Evolutionary conservation across 106 monocot genomes (phyloP), one percentile per base, ranked within the genome.

Genomic region (Platanthera zijinensis): DNA sequence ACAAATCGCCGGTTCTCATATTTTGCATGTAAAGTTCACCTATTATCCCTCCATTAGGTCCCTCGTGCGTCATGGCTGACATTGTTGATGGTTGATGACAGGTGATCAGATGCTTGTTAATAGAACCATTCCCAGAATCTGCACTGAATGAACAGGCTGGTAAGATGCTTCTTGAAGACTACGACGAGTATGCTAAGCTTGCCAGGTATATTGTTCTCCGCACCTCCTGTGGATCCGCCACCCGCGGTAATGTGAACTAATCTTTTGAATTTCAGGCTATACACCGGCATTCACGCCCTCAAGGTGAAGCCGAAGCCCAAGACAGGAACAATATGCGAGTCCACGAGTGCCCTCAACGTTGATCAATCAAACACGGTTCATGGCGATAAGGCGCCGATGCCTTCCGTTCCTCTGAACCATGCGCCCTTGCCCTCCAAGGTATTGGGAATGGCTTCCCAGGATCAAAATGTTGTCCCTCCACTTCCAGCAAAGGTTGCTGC

Each of bases 91-190:
- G 48, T n/a, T 46, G 73, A 71, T 28, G 15, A 72, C 81, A 97
- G 96, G 96, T 97, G 9, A 86, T 97, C 9, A 86, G 96, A 78
- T 97, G 96, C 79, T 83, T 97, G 28, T 79, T 97, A 73, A 97
- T 97, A 69, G 93, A 97, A 82, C 96, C 93, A 13, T 97, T 97
- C 77, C 93, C 96, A 3, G 96, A 97, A 76, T 93, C 96, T 21
- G 91, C 93, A 14, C 86, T 97, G 48, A 97, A 97, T 78, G 96
- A 97, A 52, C 96, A 97, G 78, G 93, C 93, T 62, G 96, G 96
- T 14, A 97, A 97, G 70, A 84, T 97, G 89, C 73, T 97, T 76
- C 93, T 93, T 10, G 93, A 97, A 71, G 81, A 93, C 63, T 94
- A 97, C 22, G 87, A 93, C 47, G 91, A 91, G 50, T 97, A 97